Evolutionary conservation across 2,329 filamentous ascomycete species (phyloP).

Genomic region (Alternaria alternata): DNA sequence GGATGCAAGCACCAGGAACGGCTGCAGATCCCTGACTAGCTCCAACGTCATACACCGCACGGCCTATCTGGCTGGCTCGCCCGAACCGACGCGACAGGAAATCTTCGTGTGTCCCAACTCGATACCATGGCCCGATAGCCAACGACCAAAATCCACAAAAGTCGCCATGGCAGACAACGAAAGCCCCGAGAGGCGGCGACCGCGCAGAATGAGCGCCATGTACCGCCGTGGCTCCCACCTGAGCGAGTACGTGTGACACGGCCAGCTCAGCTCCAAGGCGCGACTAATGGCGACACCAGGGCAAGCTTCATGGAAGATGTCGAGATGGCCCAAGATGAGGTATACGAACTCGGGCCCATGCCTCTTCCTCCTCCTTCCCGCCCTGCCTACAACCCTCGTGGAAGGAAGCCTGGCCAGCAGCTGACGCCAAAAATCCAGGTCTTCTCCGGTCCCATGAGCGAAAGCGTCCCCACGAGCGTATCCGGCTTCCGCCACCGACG

Average conservation of each 20-base stretch:
- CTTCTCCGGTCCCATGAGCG: conserved; percentile 90
- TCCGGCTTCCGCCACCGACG: conserved; percentile 91
- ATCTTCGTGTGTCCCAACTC: conserved; percentile 10
- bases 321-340: conserved; percentile 98
- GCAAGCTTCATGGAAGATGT: conserved; percentile 87
- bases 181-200: conserved; percentile 47
- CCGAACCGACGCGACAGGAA: conserved; percentile 12
- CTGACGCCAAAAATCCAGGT: conserved; percentile 61
- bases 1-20: not conserved
- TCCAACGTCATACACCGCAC: conserved; percentile 17
- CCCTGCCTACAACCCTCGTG: conserved; percentile 13
- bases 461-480: conserved; percentile 93
- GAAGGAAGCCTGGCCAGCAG: conserved; percentile 37
- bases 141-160: conserved; percentile 1
- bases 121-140: conserved; percentile 28
- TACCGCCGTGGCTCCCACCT: conserved; percentile 75
- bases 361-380: conserved; percentile 13
- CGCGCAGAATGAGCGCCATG: conserved; percentile 52
- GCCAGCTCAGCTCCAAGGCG: not conserved
- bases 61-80: conserved; percentile 5
- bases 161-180: conserved; percentile 42
- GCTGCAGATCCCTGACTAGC: conserved; percentile 12
- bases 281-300: conserved; percentile 22
- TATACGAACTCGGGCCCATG: conserved; percentile 54
- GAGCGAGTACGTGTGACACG: conserved; percentile 51